A percentile compares a stretch with the other conserved stretches of the same genome.
Evolutionary conservation across 2,329 filamentous ascomycete genomes (phyloP).

Genomic region (Lanzia echinophila): DNA sequence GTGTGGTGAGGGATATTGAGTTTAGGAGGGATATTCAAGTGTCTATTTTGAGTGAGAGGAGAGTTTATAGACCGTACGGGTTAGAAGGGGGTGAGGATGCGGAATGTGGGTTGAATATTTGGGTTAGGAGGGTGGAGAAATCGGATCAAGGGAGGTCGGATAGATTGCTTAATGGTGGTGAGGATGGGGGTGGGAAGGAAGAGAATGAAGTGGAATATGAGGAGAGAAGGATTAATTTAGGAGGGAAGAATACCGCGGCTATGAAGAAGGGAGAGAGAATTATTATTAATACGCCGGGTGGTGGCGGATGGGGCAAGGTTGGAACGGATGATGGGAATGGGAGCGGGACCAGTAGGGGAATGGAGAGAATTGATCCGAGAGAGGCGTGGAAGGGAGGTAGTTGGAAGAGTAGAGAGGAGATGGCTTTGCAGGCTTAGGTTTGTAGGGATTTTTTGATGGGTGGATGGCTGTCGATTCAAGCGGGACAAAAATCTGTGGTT

Average conservation of each 20-base stretch:
- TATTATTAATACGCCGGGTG: slow-evolving; percentile 71
- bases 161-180: slow-evolving; percentile 27
- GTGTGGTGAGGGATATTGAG: slow-evolving; percentile 72
- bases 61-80: slow-evolving; percentile 75
- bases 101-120: slow-evolving; percentile 74
- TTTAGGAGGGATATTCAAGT: slow-evolving; percentile 73
- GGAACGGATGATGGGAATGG: too few relatives aligned
- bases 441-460: not conserved
- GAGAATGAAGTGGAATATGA: slow-evolving; percentile 41
- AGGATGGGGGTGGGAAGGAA: slow-evolving; percentile 24
- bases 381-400: slow-evolving; percentile 54
- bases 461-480: too few relatives aligned
- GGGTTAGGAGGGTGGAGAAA: slow-evolving; percentile 68
- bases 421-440: slow-evolving; percentile 47
- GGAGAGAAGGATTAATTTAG: slow-evolving; percentile 61
- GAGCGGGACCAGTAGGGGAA: slow-evolving; percentile 46
- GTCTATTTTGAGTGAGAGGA: slow-evolving; percentile 69
- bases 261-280: slow-evolving; percentile 74
- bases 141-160: slow-evolving; percentile 42
- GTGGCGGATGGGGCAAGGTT: slow-evolving; percentile 65
- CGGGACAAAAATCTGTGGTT: too few relatives aligned
- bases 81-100: slow-evolving; percentile 77
- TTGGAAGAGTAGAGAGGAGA: slow-evolving; percentile 49
- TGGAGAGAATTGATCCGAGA: slow-evolving; percentile 49
- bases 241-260: slow-evolving; percentile 71